Percentiles rank a stretch among this genome's conserved stretches.
These are phyloP conservation scores for Colletotrichum eleusines DNA, from an alignment of 2,329 filamentous ascomycete genomes.

Conservation along the genomic window DNA sequence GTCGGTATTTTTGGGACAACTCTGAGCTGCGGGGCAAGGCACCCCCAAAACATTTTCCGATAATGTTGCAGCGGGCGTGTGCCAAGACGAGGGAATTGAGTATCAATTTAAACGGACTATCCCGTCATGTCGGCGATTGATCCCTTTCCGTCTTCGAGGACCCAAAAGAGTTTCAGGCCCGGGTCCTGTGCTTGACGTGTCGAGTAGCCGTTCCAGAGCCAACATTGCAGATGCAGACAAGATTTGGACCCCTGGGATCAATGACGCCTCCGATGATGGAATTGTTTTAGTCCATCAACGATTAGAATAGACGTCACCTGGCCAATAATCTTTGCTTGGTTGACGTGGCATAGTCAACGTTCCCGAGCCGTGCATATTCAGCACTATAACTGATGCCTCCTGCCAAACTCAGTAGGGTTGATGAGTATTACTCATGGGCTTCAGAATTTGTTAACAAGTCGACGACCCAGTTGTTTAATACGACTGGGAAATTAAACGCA, in stretches of 20 bases:
- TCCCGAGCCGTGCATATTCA: background rate
- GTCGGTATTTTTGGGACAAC: background rate
- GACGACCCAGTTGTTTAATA: background rate
- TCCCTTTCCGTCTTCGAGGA: background rate
- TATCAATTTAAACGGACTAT: background rate
- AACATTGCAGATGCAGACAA: background rate
- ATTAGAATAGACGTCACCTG: too few relatives aligned
- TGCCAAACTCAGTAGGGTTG: background rate
- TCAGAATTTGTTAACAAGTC: background rate
- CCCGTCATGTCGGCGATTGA: background rate
- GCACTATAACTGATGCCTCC: background rate
- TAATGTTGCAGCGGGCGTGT: background rate
- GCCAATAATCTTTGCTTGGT: background rate
- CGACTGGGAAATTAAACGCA: background rate
- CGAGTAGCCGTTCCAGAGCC: background rate
- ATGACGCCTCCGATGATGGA: background rate
- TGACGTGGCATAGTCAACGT: background rate
- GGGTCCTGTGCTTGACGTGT: background rate
- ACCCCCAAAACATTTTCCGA: background rate
- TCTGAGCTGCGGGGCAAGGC: background rate
- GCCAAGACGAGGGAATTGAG: background rate
- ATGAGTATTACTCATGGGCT: background rate
- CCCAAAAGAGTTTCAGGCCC: background rate
- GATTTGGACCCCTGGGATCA: background rate
- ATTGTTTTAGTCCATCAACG: background rate